A percentile compares a stretch with the other conserved stretches of the same genome.
These are phyloP conservation scores for Panaeolus papilionaceus DNA, from an alignment of 768 basidiomycete genomes.

Conservation along the genomic window DNA sequence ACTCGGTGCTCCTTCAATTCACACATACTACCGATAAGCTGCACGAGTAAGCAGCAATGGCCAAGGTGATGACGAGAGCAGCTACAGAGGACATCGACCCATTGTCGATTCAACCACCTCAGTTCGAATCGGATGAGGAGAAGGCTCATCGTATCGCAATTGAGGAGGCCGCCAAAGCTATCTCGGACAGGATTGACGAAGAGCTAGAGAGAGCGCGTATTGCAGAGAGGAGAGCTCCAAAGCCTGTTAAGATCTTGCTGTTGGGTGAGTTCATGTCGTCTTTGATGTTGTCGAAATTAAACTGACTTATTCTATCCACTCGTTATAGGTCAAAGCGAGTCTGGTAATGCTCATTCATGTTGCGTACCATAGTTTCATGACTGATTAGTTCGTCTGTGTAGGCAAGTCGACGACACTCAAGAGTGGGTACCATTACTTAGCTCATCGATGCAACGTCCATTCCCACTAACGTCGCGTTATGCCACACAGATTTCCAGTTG, in stretches of 20 bases:
- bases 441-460: neutral
- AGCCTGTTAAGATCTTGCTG: slow-evolving; percentile 62
- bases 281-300: neutral
- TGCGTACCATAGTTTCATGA: neutral
- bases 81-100: slow-evolving; percentile 26
- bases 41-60: neutral
- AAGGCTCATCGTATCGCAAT: slow-evolving; percentile 48
- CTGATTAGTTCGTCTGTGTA: slow-evolving; percentile 31
- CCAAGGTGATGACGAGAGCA: neutral
- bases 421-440: slow-evolving; percentile 50
- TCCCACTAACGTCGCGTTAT: slow-evolving; percentile 18
- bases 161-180: slow-evolving; percentile 57
- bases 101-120: slow-evolving; percentile 52
- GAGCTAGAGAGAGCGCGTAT: slow-evolving; percentile 57
- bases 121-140: slow-evolving; percentile 54
- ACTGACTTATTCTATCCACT: neutral
- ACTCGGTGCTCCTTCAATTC: neutral
- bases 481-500: slow-evolving; percentile 62
- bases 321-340: slow-evolving; percentile 76
- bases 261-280: slow-evolving; percentile 49
- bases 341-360: slow-evolving; percentile 52
- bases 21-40: neutral
- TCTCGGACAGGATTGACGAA: slow-evolving; percentile 71
- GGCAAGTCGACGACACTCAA: slow-evolving; percentile 85
- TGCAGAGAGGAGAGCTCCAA: slow-evolving; percentile 52